Evolutionary conservation across 345 rosid species (phyloP).

Genomic region (Dovyalis caffra): DNA sequence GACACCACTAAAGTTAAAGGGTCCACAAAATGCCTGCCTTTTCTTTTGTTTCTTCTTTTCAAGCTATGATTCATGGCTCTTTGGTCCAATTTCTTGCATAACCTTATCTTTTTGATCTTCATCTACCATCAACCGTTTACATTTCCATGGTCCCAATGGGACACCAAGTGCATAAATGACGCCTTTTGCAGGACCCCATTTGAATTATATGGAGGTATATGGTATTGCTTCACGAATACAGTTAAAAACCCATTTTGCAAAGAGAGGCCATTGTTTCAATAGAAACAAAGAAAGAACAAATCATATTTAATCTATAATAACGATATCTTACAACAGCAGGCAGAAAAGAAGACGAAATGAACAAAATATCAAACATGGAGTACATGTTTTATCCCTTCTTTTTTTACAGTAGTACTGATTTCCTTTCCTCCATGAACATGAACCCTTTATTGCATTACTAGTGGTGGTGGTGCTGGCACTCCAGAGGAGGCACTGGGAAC

Average conservation of each 20-base stretch:
- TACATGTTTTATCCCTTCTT: constrained; percentile 11
- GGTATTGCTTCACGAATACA: not conserved
- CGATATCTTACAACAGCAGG: not conserved
- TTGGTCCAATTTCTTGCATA: not conserved
- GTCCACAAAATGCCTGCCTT: not conserved
- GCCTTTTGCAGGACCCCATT: not conserved
- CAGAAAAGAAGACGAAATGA: not conserved
- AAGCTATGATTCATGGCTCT: not conserved
- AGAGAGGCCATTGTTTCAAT: not conserved
- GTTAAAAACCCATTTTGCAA: too few relatives aligned
- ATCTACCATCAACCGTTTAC: not conserved
- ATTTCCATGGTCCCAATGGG: not conserved
- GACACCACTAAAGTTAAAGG: not conserved
- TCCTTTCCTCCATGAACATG: not conserved
- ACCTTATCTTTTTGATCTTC: not conserved
- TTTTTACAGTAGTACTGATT: not conserved
- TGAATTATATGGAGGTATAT: not conserved
- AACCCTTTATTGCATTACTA: not conserved
- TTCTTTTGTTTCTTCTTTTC: not conserved
- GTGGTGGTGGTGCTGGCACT: constrained; percentile 93
- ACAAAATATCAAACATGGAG: constrained; percentile 24
- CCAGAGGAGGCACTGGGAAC: constrained; percentile 76
- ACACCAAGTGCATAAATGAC: not conserved
- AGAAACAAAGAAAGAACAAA: not conserved
- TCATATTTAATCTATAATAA: not conserved